phyloP scores from a whole-genome alignment of 163 green algal genomes.

The Chloromonas sp. region DNA sequence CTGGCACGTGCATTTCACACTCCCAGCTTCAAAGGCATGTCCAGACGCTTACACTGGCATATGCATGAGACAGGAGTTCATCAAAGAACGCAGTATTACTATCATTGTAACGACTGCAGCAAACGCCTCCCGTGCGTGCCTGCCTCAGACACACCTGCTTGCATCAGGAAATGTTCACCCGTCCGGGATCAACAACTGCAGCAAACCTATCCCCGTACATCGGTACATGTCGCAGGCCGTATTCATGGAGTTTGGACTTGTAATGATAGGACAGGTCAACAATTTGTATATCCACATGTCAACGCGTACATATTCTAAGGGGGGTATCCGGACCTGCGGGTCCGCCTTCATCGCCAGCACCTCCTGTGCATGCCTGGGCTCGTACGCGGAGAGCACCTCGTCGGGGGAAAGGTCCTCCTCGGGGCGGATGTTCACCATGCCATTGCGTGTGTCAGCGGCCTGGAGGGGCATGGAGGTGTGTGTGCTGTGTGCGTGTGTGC shows the following conservation, averaged over 20 bases:
- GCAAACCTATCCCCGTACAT: too few relatives aligned
- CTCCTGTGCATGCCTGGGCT: slow-evolving; percentile 29
- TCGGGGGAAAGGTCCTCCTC: slow-evolving; percentile 66
- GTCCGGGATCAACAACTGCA: too few relatives aligned
- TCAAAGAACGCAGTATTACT: too few relatives aligned
- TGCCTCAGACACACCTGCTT: too few relatives aligned
- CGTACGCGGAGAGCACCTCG: slow-evolving; percentile 42
- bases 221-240: too few relatives aligned
- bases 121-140: too few relatives aligned
- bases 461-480: background rate
- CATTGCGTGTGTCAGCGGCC: slow-evolving; percentile 29
- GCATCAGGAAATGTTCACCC: too few relatives aligned
- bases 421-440: slow-evolving; percentile 78
- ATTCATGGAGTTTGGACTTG: too few relatives aligned
- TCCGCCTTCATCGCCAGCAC: slow-evolving; percentile 34
- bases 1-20: background rate
- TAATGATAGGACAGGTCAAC: too few relatives aligned
- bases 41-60: background rate
- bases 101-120: too few relatives aligned
- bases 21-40: background rate
- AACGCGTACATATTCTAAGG: background rate
- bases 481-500: background rate
- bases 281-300: background rate
- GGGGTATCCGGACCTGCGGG: slow-evolving; percentile 4
- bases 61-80: background rate